phyloP scores from a whole-genome alignment of 257 asterid genomes.

The Solanum verrucosum region DNA sequence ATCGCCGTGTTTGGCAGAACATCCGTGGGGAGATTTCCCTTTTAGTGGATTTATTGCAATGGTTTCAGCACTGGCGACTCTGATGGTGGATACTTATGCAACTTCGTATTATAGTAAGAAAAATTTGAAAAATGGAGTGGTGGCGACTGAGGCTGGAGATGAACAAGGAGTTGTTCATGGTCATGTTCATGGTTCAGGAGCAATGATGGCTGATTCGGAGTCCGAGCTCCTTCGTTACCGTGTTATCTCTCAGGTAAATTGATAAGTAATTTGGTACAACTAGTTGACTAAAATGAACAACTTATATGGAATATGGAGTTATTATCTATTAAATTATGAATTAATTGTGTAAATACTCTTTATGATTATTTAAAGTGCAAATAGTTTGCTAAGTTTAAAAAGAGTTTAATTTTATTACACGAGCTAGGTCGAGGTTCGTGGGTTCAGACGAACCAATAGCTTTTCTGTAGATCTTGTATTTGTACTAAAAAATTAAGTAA shows the following conservation, averaged over 20 bases:
- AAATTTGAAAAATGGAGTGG: background rate
- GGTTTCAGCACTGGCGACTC: slow-evolving; percentile 11
- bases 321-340: background rate
- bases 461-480: too few species aligned
- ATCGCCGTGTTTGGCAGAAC: background rate
- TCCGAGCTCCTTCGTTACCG: slow-evolving; percentile 7
- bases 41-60: slow-evolving; percentile 17
- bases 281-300: too few species aligned
- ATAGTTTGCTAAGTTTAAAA: too few species aligned
- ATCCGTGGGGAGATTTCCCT: slow-evolving; percentile 20
- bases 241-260: slow-evolving; percentile 14
- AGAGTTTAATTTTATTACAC: too few species aligned
- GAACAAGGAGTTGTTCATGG: background rate
- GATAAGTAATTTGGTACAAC: too few species aligned
- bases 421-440: too few species aligned
- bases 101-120: background rate
- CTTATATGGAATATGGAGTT: too few species aligned
- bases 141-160: background rate
- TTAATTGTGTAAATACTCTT: background rate
- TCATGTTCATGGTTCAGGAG: slow-evolving; percentile 10
- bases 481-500: too few species aligned
- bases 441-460: too few species aligned
- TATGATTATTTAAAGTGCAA: background rate
- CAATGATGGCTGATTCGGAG: background rate
- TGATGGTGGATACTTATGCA: slow-evolving; percentile 20